These are phyloP conservation scores for Metschnikowia noctiluminum DNA, from an alignment of 805 yeast species.

Conservation along the genomic window DNA sequence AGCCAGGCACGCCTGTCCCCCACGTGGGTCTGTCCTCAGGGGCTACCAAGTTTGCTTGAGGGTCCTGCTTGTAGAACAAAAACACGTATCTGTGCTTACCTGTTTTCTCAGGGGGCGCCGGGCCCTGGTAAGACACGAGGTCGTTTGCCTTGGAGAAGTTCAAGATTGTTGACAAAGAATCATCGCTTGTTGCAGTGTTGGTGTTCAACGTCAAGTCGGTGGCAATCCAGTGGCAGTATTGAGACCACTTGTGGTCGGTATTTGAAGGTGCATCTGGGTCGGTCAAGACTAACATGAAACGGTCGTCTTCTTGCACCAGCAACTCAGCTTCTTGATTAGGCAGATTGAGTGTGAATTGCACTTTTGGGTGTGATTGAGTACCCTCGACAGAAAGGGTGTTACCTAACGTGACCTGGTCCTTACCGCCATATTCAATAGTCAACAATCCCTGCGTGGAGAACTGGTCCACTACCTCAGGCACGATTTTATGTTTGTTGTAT, in stretches of 20 bases:
- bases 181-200: constrained; percentile 17
- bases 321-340: constrained; percentile 41
- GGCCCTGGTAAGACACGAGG: constrained; percentile 65
- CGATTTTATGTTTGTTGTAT: constrained; percentile 44
- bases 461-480: constrained; percentile 52
- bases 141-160: constrained; percentile 38
- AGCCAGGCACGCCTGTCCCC: constrained; percentile 83
- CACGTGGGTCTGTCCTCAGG: constrained; percentile 63
- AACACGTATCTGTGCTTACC: constrained; percentile 87
- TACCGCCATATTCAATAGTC: constrained; percentile 54
- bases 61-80: constrained; percentile 66
- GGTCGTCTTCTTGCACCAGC: constrained; percentile 43
- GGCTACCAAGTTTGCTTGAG: constrained; percentile 38
- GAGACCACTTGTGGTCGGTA: constrained; percentile 83
- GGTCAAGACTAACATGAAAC: constrained; percentile 74
- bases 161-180: constrained; percentile 28
- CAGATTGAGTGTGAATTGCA: constrained; percentile 61
- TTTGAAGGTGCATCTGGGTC: constrained; percentile 94
- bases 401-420: constrained; percentile 75
- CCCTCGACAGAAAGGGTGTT: constrained; percentile 62
- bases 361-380: constrained; percentile 63
- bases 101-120: constrained; percentile 86
- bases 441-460: constrained; percentile 53
- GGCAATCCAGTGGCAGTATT: constrained; percentile 72
- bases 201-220: constrained; percentile 50